Percentiles rank a stretch among this genome's conserved stretches.
phyloP scores from a whole-genome alignment of 1,284 basidiomycete genomes.

The Hymenochaete sp. region DNA sequence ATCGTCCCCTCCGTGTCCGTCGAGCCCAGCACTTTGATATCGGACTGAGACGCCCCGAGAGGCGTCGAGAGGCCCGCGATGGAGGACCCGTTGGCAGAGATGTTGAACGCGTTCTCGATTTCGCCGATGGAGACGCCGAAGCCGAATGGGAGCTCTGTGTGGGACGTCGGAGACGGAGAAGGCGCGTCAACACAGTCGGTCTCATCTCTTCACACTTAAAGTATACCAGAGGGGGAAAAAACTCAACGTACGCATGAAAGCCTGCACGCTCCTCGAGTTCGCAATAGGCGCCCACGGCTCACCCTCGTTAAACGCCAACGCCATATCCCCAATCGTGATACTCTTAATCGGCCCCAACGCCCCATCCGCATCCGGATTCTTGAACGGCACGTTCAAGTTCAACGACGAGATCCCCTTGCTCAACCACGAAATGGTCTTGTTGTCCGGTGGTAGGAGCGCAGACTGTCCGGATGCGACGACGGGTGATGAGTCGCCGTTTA shows the following conservation, averaged over 20 bases:
- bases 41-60: slow-evolving; percentile 49
- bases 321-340: slow-evolving; percentile 58
- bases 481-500: slow-evolving; percentile 55
- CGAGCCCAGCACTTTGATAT: slow-evolving; percentile 40
- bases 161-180: slow-evolving; percentile 5
- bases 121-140: slow-evolving; percentile 57
- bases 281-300: slow-evolving; percentile 52
- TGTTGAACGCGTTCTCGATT: slow-evolving; percentile 61
- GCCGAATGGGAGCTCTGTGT: slow-evolving; percentile 65
- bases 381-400: slow-evolving; percentile 53
- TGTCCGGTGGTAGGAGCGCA: slow-evolving; percentile 47
- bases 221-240: not conserved
- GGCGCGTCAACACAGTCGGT: too few species aligned
- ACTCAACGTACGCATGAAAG: slow-evolving; percentile 39
- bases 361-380: slow-evolving; percentile 28
- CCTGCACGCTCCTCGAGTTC: slow-evolving; percentile 52
- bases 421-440: slow-evolving; percentile 58
- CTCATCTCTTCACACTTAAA: too few species aligned
- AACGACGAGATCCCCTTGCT: slow-evolving; percentile 53
- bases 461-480: slow-evolving; percentile 56
- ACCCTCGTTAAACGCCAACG: slow-evolving; percentile 47
- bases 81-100: slow-evolving; percentile 41
- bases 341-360: slow-evolving; percentile 60
- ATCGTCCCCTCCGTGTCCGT: slow-evolving; percentile 60
- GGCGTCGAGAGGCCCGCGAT: slow-evolving; percentile 56